Conservation (phyloP, 805 yeast genomes). For the Pichia membranifaciens region DNA sequence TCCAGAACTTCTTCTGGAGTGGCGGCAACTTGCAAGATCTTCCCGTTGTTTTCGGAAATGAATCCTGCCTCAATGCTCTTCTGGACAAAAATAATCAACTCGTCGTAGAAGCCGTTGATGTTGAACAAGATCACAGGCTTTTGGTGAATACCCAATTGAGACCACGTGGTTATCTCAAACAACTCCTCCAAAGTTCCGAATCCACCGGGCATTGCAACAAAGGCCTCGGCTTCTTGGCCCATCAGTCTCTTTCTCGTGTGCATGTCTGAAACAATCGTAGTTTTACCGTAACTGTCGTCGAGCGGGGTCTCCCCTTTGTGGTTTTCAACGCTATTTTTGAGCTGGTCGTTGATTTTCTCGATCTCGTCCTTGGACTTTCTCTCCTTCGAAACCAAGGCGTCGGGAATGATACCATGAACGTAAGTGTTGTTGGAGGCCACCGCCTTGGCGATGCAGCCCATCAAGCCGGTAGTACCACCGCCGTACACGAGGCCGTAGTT, state of each 20-base stretch:
- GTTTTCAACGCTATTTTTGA: conserved; percentile 49
- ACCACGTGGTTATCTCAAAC: conserved; percentile 89
- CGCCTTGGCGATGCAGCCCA: conserved; percentile 71
- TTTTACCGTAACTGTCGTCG: conserved; percentile 62
- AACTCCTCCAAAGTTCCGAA: conserved; percentile 86
- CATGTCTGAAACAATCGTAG: conserved; percentile 82
- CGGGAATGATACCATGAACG: conserved; percentile 85
- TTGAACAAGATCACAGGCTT: conserved; percentile 78
- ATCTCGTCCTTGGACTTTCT: conserved; percentile 36
- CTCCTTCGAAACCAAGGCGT: conserved; percentile 70
- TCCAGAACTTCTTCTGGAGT: conserved; percentile 64
- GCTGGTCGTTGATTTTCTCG: conserved; percentile 41
- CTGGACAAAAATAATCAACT: conserved; percentile 53
- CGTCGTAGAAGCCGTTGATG: conserved; percentile 74
- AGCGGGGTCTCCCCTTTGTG: conserved; percentile 65
- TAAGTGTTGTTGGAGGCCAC: conserved; percentile 53
- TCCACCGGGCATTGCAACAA: conserved; percentile 89
- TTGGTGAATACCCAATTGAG: conserved; percentile 77
- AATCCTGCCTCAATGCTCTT: conserved; percentile 61
- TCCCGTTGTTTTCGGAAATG: conserved; percentile 59
- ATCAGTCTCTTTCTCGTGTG: conserved; percentile 81
- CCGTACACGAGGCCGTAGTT: conserved; percentile 81
- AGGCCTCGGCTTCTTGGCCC: conserved; percentile 75
- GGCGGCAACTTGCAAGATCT: conserved; percentile 61
- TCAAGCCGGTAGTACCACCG: conserved; percentile 82